A percentile compares a stretch with the other conserved stretches of the same genome.
These are phyloP conservation scores for Saxophila tyrrhenica DNA, from an alignment of 495 filamentous ascomycete species.

Conservation along the genomic window DNA sequence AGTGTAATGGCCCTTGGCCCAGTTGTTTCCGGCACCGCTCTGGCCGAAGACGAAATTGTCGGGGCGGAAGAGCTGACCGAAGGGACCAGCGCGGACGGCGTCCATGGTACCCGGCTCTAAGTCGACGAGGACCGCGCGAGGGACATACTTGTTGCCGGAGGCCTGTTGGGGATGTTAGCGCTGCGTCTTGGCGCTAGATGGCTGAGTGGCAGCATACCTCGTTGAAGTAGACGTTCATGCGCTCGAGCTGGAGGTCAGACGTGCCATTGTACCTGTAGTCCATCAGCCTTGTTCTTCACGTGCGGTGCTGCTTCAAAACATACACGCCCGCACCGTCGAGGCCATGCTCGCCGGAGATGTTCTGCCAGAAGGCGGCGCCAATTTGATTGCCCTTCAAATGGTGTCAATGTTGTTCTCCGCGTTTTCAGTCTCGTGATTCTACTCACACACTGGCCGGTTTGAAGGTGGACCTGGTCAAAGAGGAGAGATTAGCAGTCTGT, in stretches of 20 bases:
- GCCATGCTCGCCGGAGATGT: slow-evolving; percentile 96
- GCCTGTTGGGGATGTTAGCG: slow-evolving; percentile 43
- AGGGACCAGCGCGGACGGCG: slow-evolving; percentile 95
- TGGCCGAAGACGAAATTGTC: slow-evolving; percentile 99
- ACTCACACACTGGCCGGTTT: slow-evolving; percentile 97
- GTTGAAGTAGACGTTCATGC: slow-evolving; percentile 99
- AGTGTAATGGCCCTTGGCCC: slow-evolving; percentile 99
- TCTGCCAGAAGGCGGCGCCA: slow-evolving; percentile 99
- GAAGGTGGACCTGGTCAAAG: slow-evolving; percentile 75
- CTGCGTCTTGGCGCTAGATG: slow-evolving; percentile 12
- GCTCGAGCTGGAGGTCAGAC: slow-evolving; percentile 97
- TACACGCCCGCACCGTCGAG: slow-evolving; percentile 91
- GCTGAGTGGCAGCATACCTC: slow-evolving; percentile 50
- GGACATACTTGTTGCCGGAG: slow-evolving; percentile 95
- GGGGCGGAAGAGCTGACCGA: slow-evolving; percentile 98
- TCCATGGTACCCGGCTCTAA: slow-evolving; percentile 99
- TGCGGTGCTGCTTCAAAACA: slow-evolving; percentile 29
- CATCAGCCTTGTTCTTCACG: slow-evolving; percentile 16
- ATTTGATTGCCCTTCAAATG: slow-evolving; percentile 91
- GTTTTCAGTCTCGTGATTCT: not conserved
- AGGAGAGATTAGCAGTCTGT: slow-evolving; percentile 31
- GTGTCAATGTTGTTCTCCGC: slow-evolving; percentile 24
- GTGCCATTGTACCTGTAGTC: slow-evolving; percentile 78
- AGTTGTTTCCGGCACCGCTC: slow-evolving; percentile 99
- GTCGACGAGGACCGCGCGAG: slow-evolving; percentile 98